phyloP scores from a whole-genome alignment of 495 filamentous ascomycete genomes.

The Talaromyces wortmannii region DNA sequence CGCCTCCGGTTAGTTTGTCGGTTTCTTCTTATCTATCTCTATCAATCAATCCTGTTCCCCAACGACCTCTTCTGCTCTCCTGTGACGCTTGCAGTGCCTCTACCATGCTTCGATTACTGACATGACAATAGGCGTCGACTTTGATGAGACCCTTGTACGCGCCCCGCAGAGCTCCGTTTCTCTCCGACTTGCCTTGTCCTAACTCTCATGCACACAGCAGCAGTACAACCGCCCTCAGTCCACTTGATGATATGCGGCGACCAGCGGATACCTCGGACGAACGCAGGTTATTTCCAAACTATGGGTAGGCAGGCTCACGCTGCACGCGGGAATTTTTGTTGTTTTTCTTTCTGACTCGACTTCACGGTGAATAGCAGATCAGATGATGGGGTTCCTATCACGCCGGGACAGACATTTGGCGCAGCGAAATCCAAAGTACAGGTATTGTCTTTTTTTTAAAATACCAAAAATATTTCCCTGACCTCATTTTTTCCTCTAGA shows the following conservation, averaged over 20 bases:
- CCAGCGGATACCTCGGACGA: slow-evolving; percentile 9
- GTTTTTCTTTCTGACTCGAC: background rate
- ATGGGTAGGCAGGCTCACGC: slow-evolving; percentile 1
- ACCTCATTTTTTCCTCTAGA: background rate
- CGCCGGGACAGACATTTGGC: slow-evolving; percentile 12
- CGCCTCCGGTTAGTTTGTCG: background rate
- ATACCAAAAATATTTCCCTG: background rate
- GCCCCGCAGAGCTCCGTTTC: background rate
- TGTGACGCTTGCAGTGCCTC: background rate
- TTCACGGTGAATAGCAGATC: slow-evolving; percentile 7
- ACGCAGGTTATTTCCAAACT: slow-evolving; percentile 12
- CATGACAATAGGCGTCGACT: background rate
- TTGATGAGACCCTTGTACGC: background rate
- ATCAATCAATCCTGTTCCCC: background rate
- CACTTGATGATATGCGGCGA: background rate
- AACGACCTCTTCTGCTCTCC: background rate
- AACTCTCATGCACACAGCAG: no score
- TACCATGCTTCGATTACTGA: background rate
- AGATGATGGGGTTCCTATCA: slow-evolving; percentile 12
- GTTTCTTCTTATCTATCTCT: background rate
- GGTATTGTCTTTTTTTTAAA: background rate
- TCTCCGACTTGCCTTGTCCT: background rate
- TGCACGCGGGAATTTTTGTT: background rate
- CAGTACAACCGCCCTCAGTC: background rate
- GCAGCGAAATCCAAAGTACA: slow-evolving; percentile 5